Evolutionary conservation across 371 early-diverging fungal genomes (phyloP).

Genomic region (Aphelidium insulamus): DNA sequence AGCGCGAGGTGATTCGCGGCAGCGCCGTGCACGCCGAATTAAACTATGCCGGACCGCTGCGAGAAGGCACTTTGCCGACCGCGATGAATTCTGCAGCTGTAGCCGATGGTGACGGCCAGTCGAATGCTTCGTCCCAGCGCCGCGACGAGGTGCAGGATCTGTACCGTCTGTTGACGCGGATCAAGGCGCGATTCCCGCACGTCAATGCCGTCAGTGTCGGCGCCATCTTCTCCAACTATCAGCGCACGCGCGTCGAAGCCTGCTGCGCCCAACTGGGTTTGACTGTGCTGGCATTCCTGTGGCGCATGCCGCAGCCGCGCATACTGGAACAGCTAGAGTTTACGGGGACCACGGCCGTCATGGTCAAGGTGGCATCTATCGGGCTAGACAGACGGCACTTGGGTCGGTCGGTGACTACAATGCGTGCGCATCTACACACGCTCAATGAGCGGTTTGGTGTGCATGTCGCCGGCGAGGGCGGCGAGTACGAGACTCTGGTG

Average conservation of each 20-base stretch:
- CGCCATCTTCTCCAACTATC: slow-evolving; percentile 95
- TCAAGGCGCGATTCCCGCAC: slow-evolving; percentile 45
- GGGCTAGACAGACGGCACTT: slow-evolving; percentile 37
- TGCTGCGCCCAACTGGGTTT: slow-evolving; percentile 68
- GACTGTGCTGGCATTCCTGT: slow-evolving; percentile 71
- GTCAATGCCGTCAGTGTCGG: slow-evolving; percentile 86
- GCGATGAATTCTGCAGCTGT: slow-evolving; percentile 14
- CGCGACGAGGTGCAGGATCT: slow-evolving; percentile 96
- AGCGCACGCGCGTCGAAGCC: slow-evolving; percentile 87
- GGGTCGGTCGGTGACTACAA: slow-evolving; percentile 50
- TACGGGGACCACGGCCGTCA: slow-evolving; percentile 49
- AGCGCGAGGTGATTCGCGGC: slow-evolving; percentile 53
- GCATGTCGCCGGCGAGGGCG: slow-evolving; percentile 98
- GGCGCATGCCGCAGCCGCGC: slow-evolving; percentile 72
- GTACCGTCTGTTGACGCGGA: slow-evolving; percentile 38
- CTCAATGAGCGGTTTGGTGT: slow-evolving; percentile 56
- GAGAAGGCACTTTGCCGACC: too few species aligned
- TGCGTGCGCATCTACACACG: slow-evolving; percentile 40
- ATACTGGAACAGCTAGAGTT: slow-evolving; percentile 85
- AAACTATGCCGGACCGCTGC: slow-evolving; percentile 23
- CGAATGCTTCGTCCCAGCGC: too few species aligned
- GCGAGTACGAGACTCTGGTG: slow-evolving; percentile 96
- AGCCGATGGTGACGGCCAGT: slow-evolving; percentile 4
- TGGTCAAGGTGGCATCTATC: slow-evolving; percentile 91
- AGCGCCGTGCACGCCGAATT: slow-evolving; percentile 24